These are phyloP conservation scores for Saccharomycopsis microspora DNA, from an alignment of 805 yeast species.

Conservation along the genomic window DNA sequence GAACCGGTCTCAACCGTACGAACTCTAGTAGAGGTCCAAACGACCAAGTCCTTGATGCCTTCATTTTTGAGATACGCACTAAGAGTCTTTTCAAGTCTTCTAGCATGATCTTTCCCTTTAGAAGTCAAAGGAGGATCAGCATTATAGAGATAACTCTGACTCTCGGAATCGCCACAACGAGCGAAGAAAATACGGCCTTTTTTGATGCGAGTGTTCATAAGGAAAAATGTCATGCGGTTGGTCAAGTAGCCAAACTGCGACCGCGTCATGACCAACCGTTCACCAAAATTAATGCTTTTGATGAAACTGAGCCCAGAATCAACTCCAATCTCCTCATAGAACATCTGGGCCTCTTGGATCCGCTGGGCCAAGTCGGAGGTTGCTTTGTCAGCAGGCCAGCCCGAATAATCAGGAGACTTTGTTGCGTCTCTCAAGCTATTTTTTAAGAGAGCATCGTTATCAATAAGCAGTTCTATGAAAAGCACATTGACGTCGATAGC, in stretches of 20 bases:
- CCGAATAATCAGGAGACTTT: conserved; percentile 75
- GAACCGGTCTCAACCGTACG: conserved; percentile 75
- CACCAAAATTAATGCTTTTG: conserved; percentile 86
- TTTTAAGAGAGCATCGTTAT: conserved; percentile 54
- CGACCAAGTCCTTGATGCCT: conserved; percentile 36
- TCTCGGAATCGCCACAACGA: conserved; percentile 49
- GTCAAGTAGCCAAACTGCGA: conserved; percentile 81
- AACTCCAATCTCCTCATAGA: conserved; percentile 53
- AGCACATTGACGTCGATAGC: conserved; percentile 59
- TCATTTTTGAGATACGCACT: conserved; percentile 23
- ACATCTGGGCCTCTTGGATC: conserved; percentile 53
- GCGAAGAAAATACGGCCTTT: conserved; percentile 91
- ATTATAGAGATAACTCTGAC: conserved; percentile 45
- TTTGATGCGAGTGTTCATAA: conserved; percentile 84
- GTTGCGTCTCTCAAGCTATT: conserved; percentile 79
- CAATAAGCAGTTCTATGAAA: conserved; percentile 81
- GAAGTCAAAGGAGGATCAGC: conserved; percentile 75
- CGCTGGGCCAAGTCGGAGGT: conserved; percentile 66
- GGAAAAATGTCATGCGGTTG: conserved; percentile 81
- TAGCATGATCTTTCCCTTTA: conserved; percentile 62
- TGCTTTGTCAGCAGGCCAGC: conserved; percentile 68
- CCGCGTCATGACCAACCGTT: conserved; percentile 65
- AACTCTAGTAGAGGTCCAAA: conserved; percentile 92
- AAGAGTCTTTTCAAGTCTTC: conserved; percentile 49
- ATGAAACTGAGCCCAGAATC: conserved; percentile 50